phyloP scores from a whole-genome alignment of 495 filamentous ascomycete genomes.

The Lepidopterella palustris region DNA sequence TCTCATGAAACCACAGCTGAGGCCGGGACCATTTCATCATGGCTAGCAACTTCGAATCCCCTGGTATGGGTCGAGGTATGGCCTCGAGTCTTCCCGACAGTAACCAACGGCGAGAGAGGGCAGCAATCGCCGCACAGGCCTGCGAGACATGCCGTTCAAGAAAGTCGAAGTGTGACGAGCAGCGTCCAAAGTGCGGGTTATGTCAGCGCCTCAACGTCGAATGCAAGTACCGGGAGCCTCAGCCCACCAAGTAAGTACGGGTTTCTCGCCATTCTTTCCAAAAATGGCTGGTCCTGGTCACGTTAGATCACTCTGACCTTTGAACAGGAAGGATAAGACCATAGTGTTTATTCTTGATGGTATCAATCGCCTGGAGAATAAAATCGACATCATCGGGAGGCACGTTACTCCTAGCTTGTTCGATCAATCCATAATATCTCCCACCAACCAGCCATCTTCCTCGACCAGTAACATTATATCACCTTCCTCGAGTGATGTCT shows the following conservation, averaged over 20 bases:
- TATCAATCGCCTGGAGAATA: neutral
- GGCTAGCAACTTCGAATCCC: neutral
- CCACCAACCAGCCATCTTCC: neutral
- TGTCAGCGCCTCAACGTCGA: constrained; percentile 44
- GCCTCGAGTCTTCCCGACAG: constrained; percentile 6
- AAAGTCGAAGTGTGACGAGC: constrained; percentile 36
- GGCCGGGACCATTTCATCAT: neutral
- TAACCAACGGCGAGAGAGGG: constrained; percentile 27
- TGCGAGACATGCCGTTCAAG: constrained; percentile 34
- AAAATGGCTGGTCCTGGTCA: neutral
- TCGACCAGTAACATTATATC: neutral
- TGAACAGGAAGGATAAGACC: constrained; percentile 50
- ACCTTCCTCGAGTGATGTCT: neutral
- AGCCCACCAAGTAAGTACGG: constrained; percentile 54
- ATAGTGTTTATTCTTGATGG: constrained; percentile 48
- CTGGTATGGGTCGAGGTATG: neutral
- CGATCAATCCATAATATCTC: neutral
- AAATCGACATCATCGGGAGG: constrained; percentile 26
- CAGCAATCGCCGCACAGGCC: constrained; percentile 34
- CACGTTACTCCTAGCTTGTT: constrained; percentile 3
- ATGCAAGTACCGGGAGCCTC: constrained; percentile 54
- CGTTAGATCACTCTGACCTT: neutral
- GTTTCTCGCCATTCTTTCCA: constrained; percentile 16
- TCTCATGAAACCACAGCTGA: neutral
- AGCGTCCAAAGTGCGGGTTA: constrained; percentile 32